Base-by-base conservation (phyloP, 768 basidiomycete genomes). In the Gloeostereum incarnatum region DNA sequence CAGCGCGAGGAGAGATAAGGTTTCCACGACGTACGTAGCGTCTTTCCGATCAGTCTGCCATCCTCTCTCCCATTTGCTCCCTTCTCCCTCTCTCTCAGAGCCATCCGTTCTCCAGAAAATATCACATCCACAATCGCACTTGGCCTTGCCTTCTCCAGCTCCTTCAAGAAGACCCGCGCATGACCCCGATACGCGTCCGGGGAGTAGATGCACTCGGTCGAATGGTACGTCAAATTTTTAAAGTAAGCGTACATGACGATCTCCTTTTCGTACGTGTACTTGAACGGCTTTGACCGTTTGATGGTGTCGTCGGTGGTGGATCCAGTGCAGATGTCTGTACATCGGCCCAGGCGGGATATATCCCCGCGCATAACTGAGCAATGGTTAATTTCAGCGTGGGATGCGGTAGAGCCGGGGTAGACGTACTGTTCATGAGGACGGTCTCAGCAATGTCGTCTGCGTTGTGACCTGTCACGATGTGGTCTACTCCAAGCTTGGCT, bases 191-290 rank as follows among this genome's bases (percentile, higher is more conserved):
- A 99, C 4, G 96, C 96, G 55, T 97, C 96, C 6, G 96, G 94
- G 3, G 92, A 93, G 58, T 99, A 99, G 49, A 98, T 97, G 57
- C 96, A 99, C 55, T 99, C 96, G 6, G 94, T 99, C 2, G 93
- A 97, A 61, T 96, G 97, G 59, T 99, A 99, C 54, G 97, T 93
- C 16, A 99, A 70, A 60, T 97, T 96, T 68, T 94, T 97, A 69
- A 97, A 97, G 60, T 99, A 97, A 6, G 94, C 94, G 57, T 98
- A 97, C 96, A 99, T 98, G 45, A 99, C 96, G 22, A 99, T 98
- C 63, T 99, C 96, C 62, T 99, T 99, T 65, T 99, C 96, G 51
- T 98, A 98, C 0, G 91, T 84, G 53, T 98, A 99, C 56, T 97
- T 98, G 72, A 99, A 98, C n/a, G 96, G 96, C 61, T 99, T 99